These are phyloP conservation scores for Nicotiana obtusifolia DNA, from an alignment of 257 asterid species.

Conservation along the genomic window DNA sequence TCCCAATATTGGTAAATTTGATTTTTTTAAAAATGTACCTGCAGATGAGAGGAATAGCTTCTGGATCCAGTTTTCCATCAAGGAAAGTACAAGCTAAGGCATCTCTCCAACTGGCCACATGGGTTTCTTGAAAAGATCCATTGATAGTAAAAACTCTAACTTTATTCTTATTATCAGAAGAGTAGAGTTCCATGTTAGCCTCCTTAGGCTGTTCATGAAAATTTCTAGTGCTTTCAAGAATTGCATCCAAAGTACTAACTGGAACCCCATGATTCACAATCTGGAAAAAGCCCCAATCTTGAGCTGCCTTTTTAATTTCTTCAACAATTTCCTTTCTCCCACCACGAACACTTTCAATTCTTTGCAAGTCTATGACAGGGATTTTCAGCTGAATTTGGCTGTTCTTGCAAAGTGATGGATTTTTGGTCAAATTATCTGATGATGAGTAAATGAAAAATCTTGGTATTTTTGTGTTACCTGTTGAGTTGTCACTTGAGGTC, in stretches of 20 bases:
- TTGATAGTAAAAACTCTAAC: constrained; percentile 45
- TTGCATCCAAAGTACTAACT: constrained; percentile 25
- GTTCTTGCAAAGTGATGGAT: not conserved
- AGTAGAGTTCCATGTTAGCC: constrained; percentile 42
- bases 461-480: constrained; percentile 35
- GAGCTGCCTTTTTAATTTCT: constrained; percentile 48
- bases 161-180: constrained; percentile 34
- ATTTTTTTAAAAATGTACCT: constrained; percentile 27
- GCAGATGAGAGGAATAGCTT: constrained; percentile 48
- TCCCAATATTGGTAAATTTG: not conserved
- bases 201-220: constrained; percentile 63
- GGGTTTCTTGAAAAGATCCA: constrained; percentile 34
- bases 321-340: constrained; percentile 29
- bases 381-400: constrained; percentile 20
- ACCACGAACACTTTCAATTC: constrained; percentile 19
- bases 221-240: constrained; percentile 35
- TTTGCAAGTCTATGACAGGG: constrained; percentile 45
- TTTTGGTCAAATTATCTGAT: constrained; percentile 10
- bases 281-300: constrained; percentile 66
- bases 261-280: constrained; percentile 69
- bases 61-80: constrained; percentile 35
- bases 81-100: constrained; percentile 43
- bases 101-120: constrained; percentile 65
- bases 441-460: constrained; percentile 40
- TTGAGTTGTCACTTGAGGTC: too few species aligned